Percentiles rank a stretch among this genome's conserved stretches.
These are phyloP conservation scores for Rhodotorula paludigena DNA, from an alignment of 768 basidiomycete species.

Conservation along the genomic window DNA sequence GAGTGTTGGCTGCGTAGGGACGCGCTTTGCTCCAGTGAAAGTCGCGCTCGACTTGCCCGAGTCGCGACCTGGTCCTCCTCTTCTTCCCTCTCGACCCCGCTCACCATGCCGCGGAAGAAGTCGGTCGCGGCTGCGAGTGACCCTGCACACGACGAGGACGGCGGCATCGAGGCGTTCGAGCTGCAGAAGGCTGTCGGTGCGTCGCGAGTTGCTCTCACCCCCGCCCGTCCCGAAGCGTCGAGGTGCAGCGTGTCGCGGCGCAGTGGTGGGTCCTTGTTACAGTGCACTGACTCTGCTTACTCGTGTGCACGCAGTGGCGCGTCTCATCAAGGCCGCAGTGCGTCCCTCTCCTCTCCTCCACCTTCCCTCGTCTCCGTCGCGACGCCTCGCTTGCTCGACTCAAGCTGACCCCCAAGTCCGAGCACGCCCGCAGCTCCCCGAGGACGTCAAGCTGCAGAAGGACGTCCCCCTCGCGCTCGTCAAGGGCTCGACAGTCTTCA, in stretches of 20 bases:
- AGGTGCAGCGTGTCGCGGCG: background rate
- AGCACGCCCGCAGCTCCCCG: conserved; percentile 62
- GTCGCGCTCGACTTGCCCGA: background rate
- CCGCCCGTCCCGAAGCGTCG: background rate
- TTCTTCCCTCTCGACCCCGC: background rate
- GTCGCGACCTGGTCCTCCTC: background rate
- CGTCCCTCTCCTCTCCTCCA: background rate
- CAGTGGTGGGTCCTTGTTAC: background rate
- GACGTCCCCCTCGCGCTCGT: conserved; percentile 78
- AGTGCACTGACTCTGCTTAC: background rate
- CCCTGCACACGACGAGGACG: conserved; percentile 53
- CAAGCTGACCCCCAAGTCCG: conserved; percentile 5
- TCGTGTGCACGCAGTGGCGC: conserved; percentile 6
- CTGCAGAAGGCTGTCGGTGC: conserved; percentile 76
- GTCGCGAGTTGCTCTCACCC: background rate
- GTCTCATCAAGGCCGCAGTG: conserved; percentile 14
- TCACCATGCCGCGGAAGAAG: conserved; percentile 18
- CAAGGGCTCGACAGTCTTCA: conserved; percentile 89
- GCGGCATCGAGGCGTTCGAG: conserved; percentile 84
- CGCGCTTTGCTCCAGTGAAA: background rate
- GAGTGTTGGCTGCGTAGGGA: no score
- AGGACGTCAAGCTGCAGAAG: conserved; percentile 79
- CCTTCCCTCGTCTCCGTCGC: background rate
- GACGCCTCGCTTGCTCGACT: background rate
- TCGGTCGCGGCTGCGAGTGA: background rate